phyloP scores from a whole-genome alignment of 177 flowering plant species.

The Tripterygium wilfordii region DNA sequence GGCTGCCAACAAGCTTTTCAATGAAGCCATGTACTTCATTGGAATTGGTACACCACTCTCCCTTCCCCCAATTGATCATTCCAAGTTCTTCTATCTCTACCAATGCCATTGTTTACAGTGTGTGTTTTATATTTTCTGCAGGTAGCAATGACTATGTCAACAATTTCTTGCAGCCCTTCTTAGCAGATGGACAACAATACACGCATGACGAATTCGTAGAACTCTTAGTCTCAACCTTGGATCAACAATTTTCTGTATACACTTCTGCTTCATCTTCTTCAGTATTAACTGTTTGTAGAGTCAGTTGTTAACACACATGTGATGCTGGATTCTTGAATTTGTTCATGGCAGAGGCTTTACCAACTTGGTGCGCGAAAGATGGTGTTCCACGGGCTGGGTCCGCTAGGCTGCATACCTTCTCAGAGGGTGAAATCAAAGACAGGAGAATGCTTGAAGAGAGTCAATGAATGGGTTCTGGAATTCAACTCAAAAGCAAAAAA shows the following conservation, averaged over 20 bases:
- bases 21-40: constrained; percentile 57
- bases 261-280: neutral
- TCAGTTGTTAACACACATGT: too few relatives aligned
- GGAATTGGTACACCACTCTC: constrained; percentile 69
- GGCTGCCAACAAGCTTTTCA: constrained; percentile 44
- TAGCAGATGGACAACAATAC: constrained; percentile 66
- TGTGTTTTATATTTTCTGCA: too few relatives aligned
- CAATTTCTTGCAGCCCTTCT: constrained; percentile 78
- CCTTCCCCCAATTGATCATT: too few relatives aligned
- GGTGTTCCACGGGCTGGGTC: constrained; percentile 59
- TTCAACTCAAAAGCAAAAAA: constrained; percentile 51
- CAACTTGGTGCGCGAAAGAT: constrained; percentile 62
- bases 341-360: constrained; percentile 39
- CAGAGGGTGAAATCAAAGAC: constrained; percentile 66
- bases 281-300: too few relatives aligned
- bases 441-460: constrained; percentile 56
- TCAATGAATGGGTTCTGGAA: constrained; percentile 46
- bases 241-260: constrained; percentile 47
- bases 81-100: too few relatives aligned
- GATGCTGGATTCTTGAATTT: neutral
- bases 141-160: constrained; percentile 91
- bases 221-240: constrained; percentile 49
- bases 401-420: constrained; percentile 86
- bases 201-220: constrained; percentile 61
- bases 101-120: too few relatives aligned